Evolutionary conservation across 768 basidiomycete genomes (phyloP), one percentile per base, ranked within the genome.

Genomic region (Botryobasidium botryosum): DNA sequence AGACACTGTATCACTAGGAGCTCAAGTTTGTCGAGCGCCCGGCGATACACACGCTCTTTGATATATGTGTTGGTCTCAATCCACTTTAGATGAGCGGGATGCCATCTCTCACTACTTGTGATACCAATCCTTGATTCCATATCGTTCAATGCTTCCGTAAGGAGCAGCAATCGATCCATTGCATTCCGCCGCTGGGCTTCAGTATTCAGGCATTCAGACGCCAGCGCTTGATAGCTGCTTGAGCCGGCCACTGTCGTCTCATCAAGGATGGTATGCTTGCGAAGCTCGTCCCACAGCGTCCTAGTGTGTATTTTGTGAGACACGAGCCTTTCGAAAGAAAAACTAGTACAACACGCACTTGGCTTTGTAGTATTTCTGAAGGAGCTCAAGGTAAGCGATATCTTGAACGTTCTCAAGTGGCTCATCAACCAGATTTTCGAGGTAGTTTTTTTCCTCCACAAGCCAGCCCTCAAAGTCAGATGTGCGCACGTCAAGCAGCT

Each of bases 361-460:
- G 17, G 27, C 8, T 3, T 40, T 31, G 10, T 25, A n/a, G 6
- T 46, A 40, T 17, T 41, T 20, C 18, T 40, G 20, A 17, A 50
- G 35, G 6, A 27, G 31, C 18, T 32, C 20, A 23, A 45, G 29
- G 37, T 50, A 50, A n/a, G n/a, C 26, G 25, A 50, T 20, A 18
- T 24, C 15, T 2, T 40, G 37, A 7, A 12, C 31, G 4, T 29
- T 31, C 18, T 33, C 47, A 26, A 40, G 18, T 10, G 49, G 46
- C 32, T 50, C 49, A 10, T 37, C 17, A 10, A 18, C 20, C 13
- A 47, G 15, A 5, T 12, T 13, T 17, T 37, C 13, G 6, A 46
- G 35, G 29, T 46, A 46, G 24, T 7, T 20, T 7, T n/a, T 25
- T 26, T 46, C 45, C 20, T 40, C 35, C 3, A 4, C 18, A 3